Evolutionary conservation across 139 green algal genomes (phyloP).

Genomic region (Auxenochlorella protothecoides): DNA sequence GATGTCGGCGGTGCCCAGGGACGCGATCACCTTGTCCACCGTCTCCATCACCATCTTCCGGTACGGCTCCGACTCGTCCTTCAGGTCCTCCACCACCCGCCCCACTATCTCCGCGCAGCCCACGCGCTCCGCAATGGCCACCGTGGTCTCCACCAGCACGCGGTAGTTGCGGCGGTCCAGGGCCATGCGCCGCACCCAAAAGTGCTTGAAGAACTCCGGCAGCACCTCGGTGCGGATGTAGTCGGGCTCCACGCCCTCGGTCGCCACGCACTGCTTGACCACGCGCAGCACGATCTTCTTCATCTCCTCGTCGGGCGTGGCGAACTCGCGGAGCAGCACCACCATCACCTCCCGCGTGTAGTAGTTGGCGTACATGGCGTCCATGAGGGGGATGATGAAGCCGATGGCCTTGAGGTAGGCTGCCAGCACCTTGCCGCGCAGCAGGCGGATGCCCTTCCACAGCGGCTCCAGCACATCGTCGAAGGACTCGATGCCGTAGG

Average conservation of each 20-base stretch:
- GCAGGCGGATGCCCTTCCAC: slow-evolving; percentile 90
- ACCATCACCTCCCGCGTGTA: slow-evolving; percentile 98
- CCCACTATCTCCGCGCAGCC: slow-evolving; percentile 81
- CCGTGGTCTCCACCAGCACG: slow-evolving; percentile 92
- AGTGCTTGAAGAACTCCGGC: slow-evolving; percentile 94
- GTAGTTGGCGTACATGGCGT: slow-evolving; percentile 94
- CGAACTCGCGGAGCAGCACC: slow-evolving; percentile 93
- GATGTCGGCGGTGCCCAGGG: slow-evolving; percentile 84
- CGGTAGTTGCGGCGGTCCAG: slow-evolving; percentile 91
- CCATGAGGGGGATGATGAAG: slow-evolving; percentile 99
- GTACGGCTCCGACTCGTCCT: slow-evolving; percentile 98
- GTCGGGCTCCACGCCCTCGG: slow-evolving; percentile 89
- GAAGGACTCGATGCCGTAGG: slow-evolving; percentile 98
- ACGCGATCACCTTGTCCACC: slow-evolving; percentile 80
- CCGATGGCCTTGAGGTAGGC: slow-evolving; percentile 90
- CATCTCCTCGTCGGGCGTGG: slow-evolving; percentile 98
- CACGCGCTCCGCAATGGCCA: slow-evolving; percentile 74
- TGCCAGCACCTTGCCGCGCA: slow-evolving; percentile 86
- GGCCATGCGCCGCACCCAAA: slow-evolving; percentile 96
- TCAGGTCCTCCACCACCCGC: slow-evolving; percentile 95
- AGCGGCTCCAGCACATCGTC: slow-evolving; percentile 96
- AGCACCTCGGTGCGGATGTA: slow-evolving; percentile 75
- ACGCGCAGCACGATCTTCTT: slow-evolving; percentile 99
- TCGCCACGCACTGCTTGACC: slow-evolving; percentile 94
- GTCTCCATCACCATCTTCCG: slow-evolving; percentile 93